Conservation (phyloP, 2,329 filamentous ascomycete species). For the Ophiostoma australiae region DNA sequence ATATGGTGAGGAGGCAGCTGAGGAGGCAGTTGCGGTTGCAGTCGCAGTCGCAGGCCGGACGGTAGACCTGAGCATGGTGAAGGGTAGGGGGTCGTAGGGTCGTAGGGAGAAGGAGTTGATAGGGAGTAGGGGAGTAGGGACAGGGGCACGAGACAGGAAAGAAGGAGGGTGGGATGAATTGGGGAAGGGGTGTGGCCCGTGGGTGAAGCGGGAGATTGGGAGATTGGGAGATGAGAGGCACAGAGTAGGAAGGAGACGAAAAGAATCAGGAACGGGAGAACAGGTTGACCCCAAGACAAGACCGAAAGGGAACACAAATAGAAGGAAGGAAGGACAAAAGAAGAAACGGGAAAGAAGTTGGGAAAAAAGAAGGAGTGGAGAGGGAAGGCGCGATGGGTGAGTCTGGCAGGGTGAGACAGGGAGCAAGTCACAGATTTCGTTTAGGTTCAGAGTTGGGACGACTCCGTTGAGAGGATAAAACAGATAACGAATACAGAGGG, state of each 20-base stretch:
- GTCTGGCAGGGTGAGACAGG: not conserved
- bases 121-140: not conserved
- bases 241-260: conserved; percentile 18
- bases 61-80: conserved; percentile 15
- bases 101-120: not conserved
- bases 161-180: conserved; percentile 9
- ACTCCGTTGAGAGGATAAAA: not conserved
- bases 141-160: conserved; percentile 18
- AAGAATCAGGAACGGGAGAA: conserved; percentile 19
- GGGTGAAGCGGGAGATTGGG: conserved; percentile 11
- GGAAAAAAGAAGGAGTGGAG: not conserved
- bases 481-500: not conserved
- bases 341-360: not conserved
- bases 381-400: conserved; percentile 4
- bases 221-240: conserved; percentile 6
- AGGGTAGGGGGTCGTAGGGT: not conserved
- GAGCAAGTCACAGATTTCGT: not conserved
- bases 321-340: not conserved
- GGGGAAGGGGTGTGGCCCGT: conserved; percentile 16
- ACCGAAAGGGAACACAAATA: not conserved
- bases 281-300: not conserved
- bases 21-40: conserved; percentile 3
- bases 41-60: conserved; percentile 5
- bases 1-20: conserved; percentile 23
- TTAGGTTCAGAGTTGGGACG: not conserved